A percentile compares a stretch with the other conserved stretches of the same genome.
These are phyloP conservation scores for Schwanniomyces sp. DNA, from an alignment of 805 yeast genomes.

Conservation along the genomic window DNA sequence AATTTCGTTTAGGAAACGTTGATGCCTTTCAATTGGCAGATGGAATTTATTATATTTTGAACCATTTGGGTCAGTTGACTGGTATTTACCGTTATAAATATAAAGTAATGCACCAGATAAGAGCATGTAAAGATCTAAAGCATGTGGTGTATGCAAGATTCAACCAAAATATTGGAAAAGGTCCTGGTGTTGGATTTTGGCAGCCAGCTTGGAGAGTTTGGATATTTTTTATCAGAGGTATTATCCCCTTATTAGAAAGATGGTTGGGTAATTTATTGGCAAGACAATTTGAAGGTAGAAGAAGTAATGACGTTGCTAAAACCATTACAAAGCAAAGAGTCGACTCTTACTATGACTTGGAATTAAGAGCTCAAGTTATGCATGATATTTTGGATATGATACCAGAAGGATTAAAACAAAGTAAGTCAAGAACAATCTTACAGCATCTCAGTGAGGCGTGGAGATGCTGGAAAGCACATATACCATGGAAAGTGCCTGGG, in stretches of 20 bases:
- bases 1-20: conserved; percentile 82
- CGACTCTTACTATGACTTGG: conserved; percentile 92
- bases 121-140: conserved; percentile 93
- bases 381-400: conserved; percentile 96
- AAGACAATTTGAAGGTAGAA: conserved; percentile 95
- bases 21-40: conserved; percentile 96
- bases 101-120: conserved; percentile 96
- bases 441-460: conserved; percentile 98
- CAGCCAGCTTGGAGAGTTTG: conserved; percentile 99
- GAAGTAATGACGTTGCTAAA: conserved; percentile 86
- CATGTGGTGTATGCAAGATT: conserved; percentile 87
- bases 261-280: conserved; percentile 92
- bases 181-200: conserved; percentile 99
- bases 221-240: conserved; percentile 89
- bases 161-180: conserved; percentile 86
- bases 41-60: conserved; percentile 84
- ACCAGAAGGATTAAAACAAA: conserved; percentile 89
- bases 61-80: conserved; percentile 93
- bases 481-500: conserved; percentile 98
- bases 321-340: conserved; percentile 94
- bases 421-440: conserved; percentile 79
- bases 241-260: conserved; percentile 85
- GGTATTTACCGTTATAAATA: conserved; percentile 97
- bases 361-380: conserved; percentile 90
- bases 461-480: conserved; percentile 99